Base-by-base conservation (phyloP, 805 yeast genomes). In the Candida yuanshanica region DNA sequence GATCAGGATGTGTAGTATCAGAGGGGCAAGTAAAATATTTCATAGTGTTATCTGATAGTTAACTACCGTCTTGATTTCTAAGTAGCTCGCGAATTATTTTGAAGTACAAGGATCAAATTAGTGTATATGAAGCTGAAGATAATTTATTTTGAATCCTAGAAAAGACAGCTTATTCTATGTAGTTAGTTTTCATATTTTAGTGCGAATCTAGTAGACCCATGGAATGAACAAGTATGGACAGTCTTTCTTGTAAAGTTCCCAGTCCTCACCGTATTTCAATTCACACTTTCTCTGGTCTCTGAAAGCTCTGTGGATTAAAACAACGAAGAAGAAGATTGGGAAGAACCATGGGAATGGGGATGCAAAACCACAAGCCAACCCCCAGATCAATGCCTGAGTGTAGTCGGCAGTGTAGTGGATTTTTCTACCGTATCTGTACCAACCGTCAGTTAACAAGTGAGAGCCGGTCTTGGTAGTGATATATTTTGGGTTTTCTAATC, bases 301-400 rank as follows among this genome's bases (percentile, higher is more conserved):
- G 50, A 70, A 61, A 33, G 95, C 88, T 66, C 99, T 82, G 66
- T 93, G 99, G 35, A 81, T 64, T 60, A 93, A 77, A 47, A 89
- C 96, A 52, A 82, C 66, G 47, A 89, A 77, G 79, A 88, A 93
- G 70, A 93, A 93, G 18, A 71, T 68, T 4, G 99, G 97, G 79
- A 83, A 91, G 66, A 93, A 93, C 91, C 95, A 93, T 34, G 97
- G 96, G 70, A 91, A 79, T 37, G 90, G 85, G 3, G 96, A 85
- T 24, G 70, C 72, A 63, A 82, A 80, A 1, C 99, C 99, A 64
- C 96, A 88, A 47, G 81, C 75, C 46, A 93, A 72, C 5, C 91
- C 95, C 99, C 99, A 93, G 35, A 93, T 74, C 53, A 86, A 69
- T 37, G 95, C 76, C 69, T 89, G 96, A 37, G 75, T 69, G 74